A percentile compares a stretch with the other conserved stretches of the same genome.
phyloP scores from a whole-genome alignment of 345 rosid genomes.

The Noccaea caerulescens region DNA sequence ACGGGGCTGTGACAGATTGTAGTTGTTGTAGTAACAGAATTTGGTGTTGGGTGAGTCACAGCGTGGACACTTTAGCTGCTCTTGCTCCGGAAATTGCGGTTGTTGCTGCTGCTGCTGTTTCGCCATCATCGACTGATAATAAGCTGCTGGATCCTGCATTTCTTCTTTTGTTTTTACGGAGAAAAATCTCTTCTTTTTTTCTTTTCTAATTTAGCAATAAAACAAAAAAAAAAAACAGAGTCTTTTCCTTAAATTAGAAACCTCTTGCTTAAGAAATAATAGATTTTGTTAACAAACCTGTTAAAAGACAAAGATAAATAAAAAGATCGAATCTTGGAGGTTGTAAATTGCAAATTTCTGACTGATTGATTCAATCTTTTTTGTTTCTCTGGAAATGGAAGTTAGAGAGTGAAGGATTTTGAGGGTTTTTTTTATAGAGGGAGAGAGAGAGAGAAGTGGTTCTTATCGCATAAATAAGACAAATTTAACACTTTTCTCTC shows the following conservation, averaged over 20 bases:
- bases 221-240: slow-evolving; percentile 16
- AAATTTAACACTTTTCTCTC: slow-evolving; percentile 19
- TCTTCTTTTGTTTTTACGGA: background rate
- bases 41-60: slow-evolving; percentile 46
- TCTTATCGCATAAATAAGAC: slow-evolving; percentile 35
- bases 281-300: background rate
- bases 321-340: slow-evolving; percentile 6
- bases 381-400: no score
- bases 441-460: background rate
- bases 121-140: slow-evolving; percentile 46
- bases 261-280: background rate
- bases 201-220: background rate
- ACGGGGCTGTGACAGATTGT: slow-evolving; percentile 46
- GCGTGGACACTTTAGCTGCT: slow-evolving; percentile 47
- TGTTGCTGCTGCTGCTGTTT: slow-evolving; percentile 35
- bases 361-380: background rate
- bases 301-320: background rate
- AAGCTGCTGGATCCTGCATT: slow-evolving; percentile 48
- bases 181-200: background rate
- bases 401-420: slow-evolving; percentile 1
- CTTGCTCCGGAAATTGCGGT: slow-evolving; percentile 40
- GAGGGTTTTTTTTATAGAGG: background rate
- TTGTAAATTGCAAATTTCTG: background rate
- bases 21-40: slow-evolving; percentile 49
- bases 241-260: background rate